A percentile compares a stretch with the other conserved stretches of the same genome.
Evolutionary conservation across 73 alveolate genomes (phyloP).

Genomic region (Paramecium sexaurelia): DNA sequence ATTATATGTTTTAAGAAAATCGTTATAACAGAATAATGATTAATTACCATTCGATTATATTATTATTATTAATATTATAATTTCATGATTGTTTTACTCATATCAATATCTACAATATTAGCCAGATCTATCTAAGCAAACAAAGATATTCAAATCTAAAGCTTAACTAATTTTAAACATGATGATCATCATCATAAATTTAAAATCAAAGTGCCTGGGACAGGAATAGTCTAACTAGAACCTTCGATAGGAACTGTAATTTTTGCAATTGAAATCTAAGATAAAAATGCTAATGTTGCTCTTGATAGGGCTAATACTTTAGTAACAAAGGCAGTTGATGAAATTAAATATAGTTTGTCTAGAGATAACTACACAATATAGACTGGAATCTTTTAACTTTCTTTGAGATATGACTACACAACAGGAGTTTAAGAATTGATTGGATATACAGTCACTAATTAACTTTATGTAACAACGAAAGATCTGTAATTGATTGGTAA

Average conservation of each 20-base stretch:
- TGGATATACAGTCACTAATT: slow-evolving; percentile 25
- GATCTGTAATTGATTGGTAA: neutral
- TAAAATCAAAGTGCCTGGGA: slow-evolving; percentile 5
- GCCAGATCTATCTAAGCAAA: neutral
- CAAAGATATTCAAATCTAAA: neutral
- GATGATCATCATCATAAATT: neutral
- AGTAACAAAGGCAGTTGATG: neutral
- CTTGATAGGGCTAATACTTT: neutral
- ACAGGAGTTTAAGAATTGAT: neutral
- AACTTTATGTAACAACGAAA: neutral
- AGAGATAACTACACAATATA: neutral
- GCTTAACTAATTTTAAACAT: neutral
- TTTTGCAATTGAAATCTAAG: slow-evolving; percentile 22
- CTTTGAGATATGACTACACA: neutral
- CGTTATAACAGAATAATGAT: no score
- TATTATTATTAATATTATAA: no score
- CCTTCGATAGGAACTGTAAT: slow-evolving; percentile 2
- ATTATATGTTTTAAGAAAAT: neutral
- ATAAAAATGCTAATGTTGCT: neutral
- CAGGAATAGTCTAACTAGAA: neutral
- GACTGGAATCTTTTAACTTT: neutral
- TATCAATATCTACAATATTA: neutral
- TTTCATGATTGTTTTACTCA: neutral
- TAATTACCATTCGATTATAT: no score
- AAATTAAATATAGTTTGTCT: neutral